phyloP scores from a whole-genome alignment of 257 asterid species.

The Petunia axillaris region DNA sequence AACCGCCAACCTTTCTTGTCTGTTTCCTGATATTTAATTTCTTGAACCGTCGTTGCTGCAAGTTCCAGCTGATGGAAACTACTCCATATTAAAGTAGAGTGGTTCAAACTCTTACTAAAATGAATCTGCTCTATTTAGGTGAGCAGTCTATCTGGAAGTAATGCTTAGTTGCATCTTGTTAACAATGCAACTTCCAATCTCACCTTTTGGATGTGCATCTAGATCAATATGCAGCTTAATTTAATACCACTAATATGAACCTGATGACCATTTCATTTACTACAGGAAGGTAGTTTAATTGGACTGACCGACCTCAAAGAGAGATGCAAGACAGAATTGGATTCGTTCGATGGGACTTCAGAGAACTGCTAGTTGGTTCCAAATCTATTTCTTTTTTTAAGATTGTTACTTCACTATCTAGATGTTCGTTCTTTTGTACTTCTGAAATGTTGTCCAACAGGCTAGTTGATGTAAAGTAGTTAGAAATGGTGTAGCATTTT shows the following conservation, averaged over 20 bases:
- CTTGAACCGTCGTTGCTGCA: background rate
- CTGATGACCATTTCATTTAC: conserved; percentile 15
- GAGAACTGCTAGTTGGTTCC: conserved; percentile 40
- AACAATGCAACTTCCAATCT: background rate
- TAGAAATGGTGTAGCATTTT: conserved; percentile 5
- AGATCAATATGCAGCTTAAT: background rate
- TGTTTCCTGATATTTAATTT: conserved; percentile 2
- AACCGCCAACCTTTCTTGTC: background rate
- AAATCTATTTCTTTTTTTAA: conserved; percentile 33
- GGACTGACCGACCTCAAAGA: conserved; percentile 61
- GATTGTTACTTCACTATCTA: conserved; percentile 14
- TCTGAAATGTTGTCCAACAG: background rate
- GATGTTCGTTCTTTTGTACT: background rate
- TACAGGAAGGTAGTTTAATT: conserved; percentile 65
- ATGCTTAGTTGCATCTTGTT: conserved; percentile 9
- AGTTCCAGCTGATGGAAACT: conserved; percentile 10
- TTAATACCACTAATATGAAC: background rate
- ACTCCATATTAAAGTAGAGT: conserved; percentile 7
- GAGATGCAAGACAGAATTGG: conserved; percentile 64
- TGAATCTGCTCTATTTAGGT: background rate
- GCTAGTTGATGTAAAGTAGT: conserved; percentile 13
- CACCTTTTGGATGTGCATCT: background rate
- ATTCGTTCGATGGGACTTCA: conserved; percentile 35
- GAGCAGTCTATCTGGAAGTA: background rate
- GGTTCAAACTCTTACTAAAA: background rate